These are phyloP conservation scores for Lolium multiflorum DNA, from an alignment of 176 grass and related monocot genomes.

Conservation along the genomic window DNA sequence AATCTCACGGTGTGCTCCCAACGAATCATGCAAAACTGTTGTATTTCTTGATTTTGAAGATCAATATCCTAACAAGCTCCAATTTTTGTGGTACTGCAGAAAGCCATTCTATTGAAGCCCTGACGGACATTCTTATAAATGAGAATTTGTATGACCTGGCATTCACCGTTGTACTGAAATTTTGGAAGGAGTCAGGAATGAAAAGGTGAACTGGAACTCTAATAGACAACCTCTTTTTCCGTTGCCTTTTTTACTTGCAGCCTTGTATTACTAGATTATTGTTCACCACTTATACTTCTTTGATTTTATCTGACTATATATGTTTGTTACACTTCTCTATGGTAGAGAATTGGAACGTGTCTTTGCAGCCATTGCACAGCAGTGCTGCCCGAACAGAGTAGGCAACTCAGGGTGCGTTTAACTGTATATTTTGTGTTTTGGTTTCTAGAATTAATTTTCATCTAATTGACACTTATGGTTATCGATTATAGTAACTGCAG, in stretches of 20 bases:
- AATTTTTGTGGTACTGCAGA: constrained; percentile 51
- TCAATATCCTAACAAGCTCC: constrained; percentile 29
- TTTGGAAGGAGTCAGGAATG: constrained; percentile 82
- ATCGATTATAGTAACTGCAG: constrained; percentile 10
- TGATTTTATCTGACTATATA: constrained; percentile 29
- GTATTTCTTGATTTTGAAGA: constrained; percentile 24
- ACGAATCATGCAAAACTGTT: background rate
- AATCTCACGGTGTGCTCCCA: constrained; percentile 65
- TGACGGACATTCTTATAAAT: constrained; percentile 83
- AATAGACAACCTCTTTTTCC: constrained; percentile 25
- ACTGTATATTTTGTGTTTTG: constrained; percentile 21
- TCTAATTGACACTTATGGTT: constrained; percentile 2
- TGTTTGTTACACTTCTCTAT: constrained; percentile 22
- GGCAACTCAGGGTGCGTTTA: constrained; percentile 48
- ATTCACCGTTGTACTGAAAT: constrained; percentile 87
- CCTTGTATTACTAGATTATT: constrained; percentile 1
- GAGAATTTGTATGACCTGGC: constrained; percentile 84
- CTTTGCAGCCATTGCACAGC: constrained; percentile 78
- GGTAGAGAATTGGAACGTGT: constrained; percentile 84
- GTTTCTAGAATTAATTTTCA: background rate
- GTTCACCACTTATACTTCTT: constrained; percentile 25
- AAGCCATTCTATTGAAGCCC: constrained; percentile 61
- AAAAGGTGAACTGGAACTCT: constrained; percentile 56
- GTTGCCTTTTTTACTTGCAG: constrained; percentile 15
- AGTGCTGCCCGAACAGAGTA: constrained; percentile 72